Evolutionary conservation across 495 filamentous ascomycete species (phyloP).

Genomic region (Monascus purpureus): DNA sequence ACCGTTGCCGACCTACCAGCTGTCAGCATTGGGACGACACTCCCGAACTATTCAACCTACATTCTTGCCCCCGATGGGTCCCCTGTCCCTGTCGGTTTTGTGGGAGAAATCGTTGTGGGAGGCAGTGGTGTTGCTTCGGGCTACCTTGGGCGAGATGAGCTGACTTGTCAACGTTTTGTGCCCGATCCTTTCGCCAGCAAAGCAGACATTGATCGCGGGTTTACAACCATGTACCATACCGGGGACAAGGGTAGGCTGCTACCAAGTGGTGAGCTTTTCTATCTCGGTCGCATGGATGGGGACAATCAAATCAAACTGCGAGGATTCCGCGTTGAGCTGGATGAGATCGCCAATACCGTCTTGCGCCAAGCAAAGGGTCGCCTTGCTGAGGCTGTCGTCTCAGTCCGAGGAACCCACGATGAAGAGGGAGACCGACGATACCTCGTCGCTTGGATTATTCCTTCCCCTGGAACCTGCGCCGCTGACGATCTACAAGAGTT

Average conservation of each 20-base stretch:
- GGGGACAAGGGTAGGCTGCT: slow-evolving; percentile 9
- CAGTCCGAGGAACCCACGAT: slow-evolving; percentile 5
- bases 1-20: no score
- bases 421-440: slow-evolving; percentile 1
- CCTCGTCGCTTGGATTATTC: slow-evolving; percentile 20
- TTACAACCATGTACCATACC: slow-evolving; percentile 4
- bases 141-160: slow-evolving; percentile 24
- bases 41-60: no score
- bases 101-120: no score
- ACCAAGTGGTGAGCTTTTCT: slow-evolving; percentile 14
- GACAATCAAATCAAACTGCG: slow-evolving; percentile 32
- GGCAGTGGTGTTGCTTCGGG: slow-evolving; percentile 22
- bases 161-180: slow-evolving; percentile 8
- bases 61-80: no score
- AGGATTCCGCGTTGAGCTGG: slow-evolving; percentile 32
- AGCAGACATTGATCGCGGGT: slow-evolving; percentile 9
- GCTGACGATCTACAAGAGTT: background rate
- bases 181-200: no score
- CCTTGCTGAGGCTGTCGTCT: slow-evolving; percentile 14
- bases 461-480: background rate
- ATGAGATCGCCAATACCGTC: slow-evolving; percentile 25
- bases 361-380: slow-evolving; percentile 8
- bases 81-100: no score
- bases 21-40: no score
- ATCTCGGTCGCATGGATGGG: slow-evolving; percentile 14